Evolutionary conservation across 176 grass and related monocot genomes (phyloP).

Genomic region (Puccinellia tenuiflora): DNA sequence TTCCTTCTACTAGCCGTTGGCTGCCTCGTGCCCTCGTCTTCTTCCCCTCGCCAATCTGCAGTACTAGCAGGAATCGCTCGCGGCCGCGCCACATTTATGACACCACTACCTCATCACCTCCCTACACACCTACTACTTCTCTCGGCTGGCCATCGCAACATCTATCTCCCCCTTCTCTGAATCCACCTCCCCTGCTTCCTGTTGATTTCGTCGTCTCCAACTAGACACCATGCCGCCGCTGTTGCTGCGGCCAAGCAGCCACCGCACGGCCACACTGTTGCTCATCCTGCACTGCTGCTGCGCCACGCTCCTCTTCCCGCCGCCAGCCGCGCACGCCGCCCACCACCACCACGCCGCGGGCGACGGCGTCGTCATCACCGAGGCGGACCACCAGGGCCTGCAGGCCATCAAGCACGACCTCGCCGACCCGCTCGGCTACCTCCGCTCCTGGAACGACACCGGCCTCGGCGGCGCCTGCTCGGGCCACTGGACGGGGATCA

Average conservation of each 20-base stretch:
- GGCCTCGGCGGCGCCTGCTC: slow-evolving; percentile 63
- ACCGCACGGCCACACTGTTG: background rate
- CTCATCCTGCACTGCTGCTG: background rate
- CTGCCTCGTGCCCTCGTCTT: slow-evolving; percentile 2
- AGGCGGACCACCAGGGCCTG: slow-evolving; percentile 60
- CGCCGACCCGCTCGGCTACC: slow-evolving; percentile 37
- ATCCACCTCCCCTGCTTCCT: background rate
- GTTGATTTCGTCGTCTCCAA: background rate
- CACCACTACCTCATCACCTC: background rate
- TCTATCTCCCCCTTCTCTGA: background rate
- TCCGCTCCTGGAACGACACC: slow-evolving; percentile 64
- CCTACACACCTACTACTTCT: background rate
- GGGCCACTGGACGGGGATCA: slow-evolving; percentile 39
- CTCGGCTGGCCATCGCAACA: background rate
- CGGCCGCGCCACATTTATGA: background rate
- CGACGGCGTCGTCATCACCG: slow-evolving; percentile 56
- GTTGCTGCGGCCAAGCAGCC: background rate
- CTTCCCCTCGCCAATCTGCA: background rate
- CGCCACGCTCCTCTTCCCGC: background rate
- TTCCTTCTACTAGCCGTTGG: background rate
- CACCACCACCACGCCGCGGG: background rate
- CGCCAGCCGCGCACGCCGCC: background rate
- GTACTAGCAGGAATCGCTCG: background rate
- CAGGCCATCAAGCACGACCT: slow-evolving; percentile 62
- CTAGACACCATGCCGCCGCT: background rate